Conservation (phyloP, 2,329 filamentous ascomycete genomes). For the Penicillium frequentans region DNA sequence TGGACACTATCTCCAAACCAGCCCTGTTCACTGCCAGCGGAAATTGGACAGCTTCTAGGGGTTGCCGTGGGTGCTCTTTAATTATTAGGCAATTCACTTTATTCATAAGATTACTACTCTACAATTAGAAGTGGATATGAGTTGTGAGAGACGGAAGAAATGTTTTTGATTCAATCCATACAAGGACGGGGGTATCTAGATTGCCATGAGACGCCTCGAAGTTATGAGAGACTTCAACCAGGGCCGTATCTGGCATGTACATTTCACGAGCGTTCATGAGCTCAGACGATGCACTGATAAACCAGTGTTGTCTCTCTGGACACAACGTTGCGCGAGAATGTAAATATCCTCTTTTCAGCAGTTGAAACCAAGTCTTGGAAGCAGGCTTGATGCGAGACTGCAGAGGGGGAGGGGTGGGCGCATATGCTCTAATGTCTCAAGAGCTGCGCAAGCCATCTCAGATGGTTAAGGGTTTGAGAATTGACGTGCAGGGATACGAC, state of each 20-base stretch:
- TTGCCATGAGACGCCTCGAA: not conserved
- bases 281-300: not conserved
- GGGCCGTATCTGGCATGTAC: not conserved
- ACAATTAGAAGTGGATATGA: not conserved
- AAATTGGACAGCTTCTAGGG: too few relatives aligned
- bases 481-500: not conserved
- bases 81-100: not conserved
- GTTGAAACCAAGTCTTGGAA: not conserved
- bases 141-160: not conserved
- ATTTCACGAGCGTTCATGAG: not conserved
- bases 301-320: not conserved
- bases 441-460: not conserved
- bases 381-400: not conserved
- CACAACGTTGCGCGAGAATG: not conserved
- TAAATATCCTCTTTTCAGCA: not conserved
- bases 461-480: not conserved
- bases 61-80: too few relatives aligned
- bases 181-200: slow-evolving; percentile 5
- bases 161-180: slow-evolving; percentile 6
- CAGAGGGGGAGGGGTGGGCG: not conserved
- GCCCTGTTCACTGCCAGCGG: too few relatives aligned
- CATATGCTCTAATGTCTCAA: not conserved
- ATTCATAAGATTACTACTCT: not conserved
- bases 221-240: not conserved
- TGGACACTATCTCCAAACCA: too few relatives aligned